Base-by-base conservation (phyloP, 371 early-diverging fungal species). In the Chytridiales sp. region DNA sequence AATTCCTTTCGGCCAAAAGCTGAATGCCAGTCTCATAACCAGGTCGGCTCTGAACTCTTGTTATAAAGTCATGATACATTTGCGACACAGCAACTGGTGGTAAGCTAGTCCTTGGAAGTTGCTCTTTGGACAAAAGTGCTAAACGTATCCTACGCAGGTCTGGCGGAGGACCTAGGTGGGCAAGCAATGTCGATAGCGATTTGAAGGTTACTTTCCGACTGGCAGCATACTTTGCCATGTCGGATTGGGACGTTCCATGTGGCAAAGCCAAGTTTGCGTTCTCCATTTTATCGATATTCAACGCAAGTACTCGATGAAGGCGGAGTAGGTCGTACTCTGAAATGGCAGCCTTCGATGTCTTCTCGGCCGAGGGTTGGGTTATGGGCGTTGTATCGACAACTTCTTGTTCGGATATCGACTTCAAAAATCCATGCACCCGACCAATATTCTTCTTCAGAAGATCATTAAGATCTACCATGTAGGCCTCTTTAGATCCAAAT, bases 401-500 rank as follows among this genome's bases (percentile, higher is more conserved):
- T 19, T 41, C 64, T n/a, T 35, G 6, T 36, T 31, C 19, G 4
- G 75, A 73, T 13, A 79, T 61, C 35, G 68, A 76, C 4, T 83
- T 79, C 70, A 96, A 69, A 64, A 94, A 92, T 26, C 82, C 84
- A 48, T 59, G 61, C 1, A 75, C 75, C 8, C 61, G 42, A 6
- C 57, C 46, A 35, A 65, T 58, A 43, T 81, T 75, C 17, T 62
- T 61, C 35, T 65, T 27, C 49, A 79, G 50, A 31, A 76, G 57
- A 17, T 64, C 72, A 66, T 94, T 97, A 43, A 92, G 78, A 17
- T 87, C 83, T 19, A 36, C 85, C 95, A 95, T 95, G 67, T 83
- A 94, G 0, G 87, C 78, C 75, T 95, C 95, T 77, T 95, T 95
- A 56, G 84, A 80, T 42, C 94, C 96, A 74, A 97, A 97, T 29